Evolutionary conservation across 805 yeast species (phyloP), one percentile per base, ranked within the genome.

Genomic region (Metschnikowia kunwiensis): DNA sequence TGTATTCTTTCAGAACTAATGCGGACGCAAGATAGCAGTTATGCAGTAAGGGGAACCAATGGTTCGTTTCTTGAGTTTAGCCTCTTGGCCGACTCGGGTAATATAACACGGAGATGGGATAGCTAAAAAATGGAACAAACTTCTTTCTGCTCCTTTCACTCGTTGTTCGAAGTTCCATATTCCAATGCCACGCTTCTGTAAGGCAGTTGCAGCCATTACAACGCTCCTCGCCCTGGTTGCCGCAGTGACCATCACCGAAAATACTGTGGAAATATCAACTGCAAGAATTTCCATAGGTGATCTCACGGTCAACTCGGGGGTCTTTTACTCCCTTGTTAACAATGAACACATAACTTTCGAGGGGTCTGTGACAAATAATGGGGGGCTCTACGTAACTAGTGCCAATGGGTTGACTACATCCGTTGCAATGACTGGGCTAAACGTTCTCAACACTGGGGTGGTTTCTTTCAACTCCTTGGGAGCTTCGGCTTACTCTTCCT

Each of bases 401-500:
- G 20, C 37, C 21, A 19, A 14, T 11, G 28, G 32, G 14, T 5
- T 19, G 6, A 26, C 27, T 5, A 9, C 32, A 9, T 20, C 30
- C 5, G 34, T 41, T 4, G 14, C 22, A 5, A 30, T 23, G 27
- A 17, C 27, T n/a, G 39, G 39, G 3, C 6, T 17, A 6, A 21
- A 24, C 10, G 34, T 40, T 24, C n/a, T 14, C 14, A 42, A 45
- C 34, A 18, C 20, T 27, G 65, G 65, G 12, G 38, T 34, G 11
- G 34, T 53, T 26, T 10, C 57, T 11, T 57, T 55, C 32, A 50
- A 58, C 30, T 39, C 61, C 6, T 23, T 46, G 11, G 33, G 40
- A 18, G 34, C 55, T 3, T 15, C 41, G 5, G 32, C 43, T 12
- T 43, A 50, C n/a, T 51, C 60, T 7, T 33, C 40, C 14, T 57